These are phyloP conservation scores for Melanomma pulvis-pyrius DNA, from an alignment of 495 filamentous ascomycete species.

Conservation along the genomic window DNA sequence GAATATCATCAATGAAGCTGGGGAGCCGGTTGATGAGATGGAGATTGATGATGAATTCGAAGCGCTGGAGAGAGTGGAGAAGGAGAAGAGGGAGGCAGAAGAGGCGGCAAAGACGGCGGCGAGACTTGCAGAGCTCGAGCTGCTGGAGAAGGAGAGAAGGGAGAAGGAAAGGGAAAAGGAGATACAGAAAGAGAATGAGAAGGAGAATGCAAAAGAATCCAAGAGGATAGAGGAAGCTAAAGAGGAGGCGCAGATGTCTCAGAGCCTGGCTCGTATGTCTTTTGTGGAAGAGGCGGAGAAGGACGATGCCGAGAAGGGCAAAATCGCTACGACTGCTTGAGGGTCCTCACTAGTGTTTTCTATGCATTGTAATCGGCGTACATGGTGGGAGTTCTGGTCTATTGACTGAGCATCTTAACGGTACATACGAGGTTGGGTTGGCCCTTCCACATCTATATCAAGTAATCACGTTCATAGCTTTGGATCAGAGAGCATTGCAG, in stretches of 20 bases:
- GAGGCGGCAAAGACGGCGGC: conserved; percentile 37
- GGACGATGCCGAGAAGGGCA: conserved; percentile 3
- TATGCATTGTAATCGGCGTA: neutral
- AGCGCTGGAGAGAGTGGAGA: conserved; percentile 68
- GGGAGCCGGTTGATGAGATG: conserved; percentile 66
- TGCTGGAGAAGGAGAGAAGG: conserved; percentile 45
- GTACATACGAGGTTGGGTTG: neutral
- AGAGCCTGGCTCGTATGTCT: neutral
- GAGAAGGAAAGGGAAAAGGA: conserved; percentile 51
- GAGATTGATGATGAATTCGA: conserved; percentile 91
- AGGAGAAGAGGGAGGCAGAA: conserved; percentile 33
- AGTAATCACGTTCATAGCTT: neutral
- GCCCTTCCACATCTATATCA: too few species aligned
- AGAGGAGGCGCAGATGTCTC: conserved; percentile 12
- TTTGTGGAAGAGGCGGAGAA: conserved; percentile 8
- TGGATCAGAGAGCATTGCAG: too few species aligned
- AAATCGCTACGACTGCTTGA: neutral
- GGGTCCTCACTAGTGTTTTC: neutral
- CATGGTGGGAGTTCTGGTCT: neutral
- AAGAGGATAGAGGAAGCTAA: conserved; percentile 22
- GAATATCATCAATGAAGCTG: conserved; percentile 67
- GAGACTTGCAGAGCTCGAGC: conserved; percentile 44
- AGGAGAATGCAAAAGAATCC: neutral
- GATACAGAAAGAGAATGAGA: conserved; percentile 41
- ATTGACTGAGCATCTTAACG: too few species aligned